Conservation (phyloP, 192 early-diverging fungal genomes). For the Podila clonocystis region DNA sequence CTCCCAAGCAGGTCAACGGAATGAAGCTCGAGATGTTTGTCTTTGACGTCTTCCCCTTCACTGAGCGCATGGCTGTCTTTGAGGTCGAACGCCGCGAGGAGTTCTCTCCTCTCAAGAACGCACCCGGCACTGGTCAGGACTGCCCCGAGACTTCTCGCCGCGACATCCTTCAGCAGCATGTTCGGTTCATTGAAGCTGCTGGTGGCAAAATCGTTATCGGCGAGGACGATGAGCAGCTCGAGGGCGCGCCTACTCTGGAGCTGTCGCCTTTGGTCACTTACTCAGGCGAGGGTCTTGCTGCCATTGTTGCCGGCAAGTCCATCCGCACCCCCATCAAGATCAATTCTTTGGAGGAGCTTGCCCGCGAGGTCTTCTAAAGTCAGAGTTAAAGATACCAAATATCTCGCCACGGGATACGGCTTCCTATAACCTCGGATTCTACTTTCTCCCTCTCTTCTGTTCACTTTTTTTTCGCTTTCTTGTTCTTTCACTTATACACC, state of each 20-base stretch:
- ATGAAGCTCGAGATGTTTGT: constrained; percentile 99
- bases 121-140: constrained; percentile 86
- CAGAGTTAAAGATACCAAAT: no score
- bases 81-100: constrained; percentile 94
- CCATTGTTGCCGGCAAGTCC: constrained; percentile 75
- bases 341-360: constrained; percentile 31
- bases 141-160: constrained; percentile 93
- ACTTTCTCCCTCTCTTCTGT: no score
- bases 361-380: constrained; percentile 32
- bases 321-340: constrained; percentile 64
- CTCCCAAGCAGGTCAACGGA: constrained; percentile 87
- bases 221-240: constrained; percentile 52
- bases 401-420: no score
- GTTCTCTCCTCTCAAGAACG: constrained; percentile 98
- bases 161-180: constrained; percentile 89
- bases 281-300: constrained; percentile 89
- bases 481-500: no score
- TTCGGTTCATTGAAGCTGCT: constrained; percentile 85
- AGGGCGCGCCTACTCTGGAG: constrained; percentile 72
- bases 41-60: constrained; percentile 98
- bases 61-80: constrained; percentile 88
- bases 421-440: no score
- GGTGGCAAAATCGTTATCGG: constrained; percentile 81
- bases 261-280: constrained; percentile 92
- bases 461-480: no score